Base-by-base conservation (phyloP, 2,329 filamentous ascomycete genomes). In the Exophiala bonariae region DNA sequence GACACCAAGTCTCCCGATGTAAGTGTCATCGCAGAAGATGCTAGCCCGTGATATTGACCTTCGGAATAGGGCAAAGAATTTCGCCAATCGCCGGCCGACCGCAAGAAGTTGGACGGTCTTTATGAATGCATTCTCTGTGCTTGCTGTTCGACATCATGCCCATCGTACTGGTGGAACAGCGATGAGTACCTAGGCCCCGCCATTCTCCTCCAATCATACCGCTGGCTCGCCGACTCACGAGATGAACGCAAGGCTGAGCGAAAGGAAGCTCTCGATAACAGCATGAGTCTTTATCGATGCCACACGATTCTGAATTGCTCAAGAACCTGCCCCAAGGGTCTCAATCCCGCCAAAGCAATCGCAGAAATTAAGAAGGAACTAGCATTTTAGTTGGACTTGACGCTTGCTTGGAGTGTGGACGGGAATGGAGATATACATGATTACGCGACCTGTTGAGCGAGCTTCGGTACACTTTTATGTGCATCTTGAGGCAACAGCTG, bases 91-190 rank as follows among this genome's bases (percentile, higher is more conserved):
- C 92, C 89, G 72, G 90, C 82, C 61, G 92, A 99, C 61, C 90
- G 93, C 66, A 88, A 84, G 76, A 99, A 96, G 85, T 85, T 99
- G 46, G 93, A 97, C 68, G 93, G 93, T 58, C 83, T 97, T 22
- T 97, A 99, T 78, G 93, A 99, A 76, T 99, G 93, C 77, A 97
- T 99, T 72, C 86, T 99, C 49, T 99, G 93, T 79, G 92, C 92
- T 62, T 99, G 93, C 85, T 99, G 93, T 84, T 93, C 88, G 59
- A 99, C 93, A 17, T 96, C 92, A 37, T 99, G 93, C 80, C 93
- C 93, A n/a, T 96, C 90, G 14, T 99, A 99, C 81, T 99, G 93
- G 93, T 99, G 93, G 93, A 99, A 99, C 79, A 85, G 86, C 61
- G 91, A 97, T 75, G 91, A 97, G 73, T 99, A 99, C 77, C 88